Base-by-base conservation (phyloP, 169 alveolate genomes). In the Cryptosporidium parvum region DNA sequence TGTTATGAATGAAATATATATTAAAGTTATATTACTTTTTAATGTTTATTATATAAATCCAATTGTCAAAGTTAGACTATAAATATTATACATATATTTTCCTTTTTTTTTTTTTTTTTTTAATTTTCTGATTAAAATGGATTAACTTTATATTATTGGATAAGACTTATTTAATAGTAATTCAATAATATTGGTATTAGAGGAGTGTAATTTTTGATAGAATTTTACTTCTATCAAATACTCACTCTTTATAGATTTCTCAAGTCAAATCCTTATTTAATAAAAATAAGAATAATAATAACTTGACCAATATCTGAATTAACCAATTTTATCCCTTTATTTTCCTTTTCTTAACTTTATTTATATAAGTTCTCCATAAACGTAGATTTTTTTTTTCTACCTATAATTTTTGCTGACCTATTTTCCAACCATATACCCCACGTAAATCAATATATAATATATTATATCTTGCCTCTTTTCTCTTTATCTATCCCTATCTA, bases 401-500 rank as follows among this genome's bases (percentile, higher is more conserved):
- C 39, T 26, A 56, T 0, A 53, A 56, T 23, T 56, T 56, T 56
- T 9, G 35, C 2, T 56, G 67, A 69, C 33, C 62, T 69, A 44
- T 65, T 42, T 42, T 10, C 51, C 72, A 18, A 65, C 6, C 52
- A 56, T 65, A 65, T 42, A 80, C 89, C 89, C 89, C 89, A 80
- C 89, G 89, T 33, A 73, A 80, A 59, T 16, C 52, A 16, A 18
- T 44, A 65, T 56, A 42, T 42, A 42, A 42, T 42, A 42, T 42
- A 10, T 31, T 61, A 3, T 44, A 37, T 26, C 18, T 33, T 31
- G 52, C 89, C 45, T 80, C 67, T 48, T 53, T 80, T 80, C 75
- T 80, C 75, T 12, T 62, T 62, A 45, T 59, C 56, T 52, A 59
- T 42, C 75, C 73, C 89, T 80, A 80, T 80, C 87, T 75, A 75